Conservation (phyloP, 495 filamentous ascomycete species). For the Neurospora africana region DNA sequence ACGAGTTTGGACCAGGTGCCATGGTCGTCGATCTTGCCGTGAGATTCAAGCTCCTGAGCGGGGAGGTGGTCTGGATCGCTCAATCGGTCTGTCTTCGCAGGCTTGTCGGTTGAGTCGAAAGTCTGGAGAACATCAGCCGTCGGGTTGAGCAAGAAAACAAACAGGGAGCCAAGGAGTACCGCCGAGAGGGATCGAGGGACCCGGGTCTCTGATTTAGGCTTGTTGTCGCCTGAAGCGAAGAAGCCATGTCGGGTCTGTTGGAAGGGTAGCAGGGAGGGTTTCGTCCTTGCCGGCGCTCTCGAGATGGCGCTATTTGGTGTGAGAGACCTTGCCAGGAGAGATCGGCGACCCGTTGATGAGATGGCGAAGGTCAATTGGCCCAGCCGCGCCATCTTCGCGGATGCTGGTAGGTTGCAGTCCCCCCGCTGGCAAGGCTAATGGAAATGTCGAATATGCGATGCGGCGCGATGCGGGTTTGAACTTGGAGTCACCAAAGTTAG, state of each 20-base stretch:
- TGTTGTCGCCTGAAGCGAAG: conserved; percentile 4
- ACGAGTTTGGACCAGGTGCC: conserved; percentile 53
- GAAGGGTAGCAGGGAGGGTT: not conserved
- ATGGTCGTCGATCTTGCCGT: conserved; percentile 3
- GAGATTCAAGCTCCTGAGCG: conserved; percentile 4
- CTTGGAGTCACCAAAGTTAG: not conserved
- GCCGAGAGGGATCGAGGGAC: conserved; percentile 12
- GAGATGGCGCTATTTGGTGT: not conserved
- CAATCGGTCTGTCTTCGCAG: not conserved
- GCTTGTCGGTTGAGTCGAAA: conserved; percentile 7
- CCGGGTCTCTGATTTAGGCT: conserved; percentile 5
- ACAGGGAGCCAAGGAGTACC: conserved; percentile 25
- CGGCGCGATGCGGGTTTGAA: not conserved
- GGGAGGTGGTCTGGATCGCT: not conserved
- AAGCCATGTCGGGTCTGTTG: conserved; percentile 6
- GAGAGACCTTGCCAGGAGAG: not conserved
- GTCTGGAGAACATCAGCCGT: conserved; percentile 26
- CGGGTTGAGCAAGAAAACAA: conserved; percentile 34
- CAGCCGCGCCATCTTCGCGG: not conserved
- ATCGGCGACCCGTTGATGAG: not conserved
- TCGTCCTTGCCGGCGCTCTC: not conserved
- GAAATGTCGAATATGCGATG: not conserved
- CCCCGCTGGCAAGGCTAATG: not conserved
- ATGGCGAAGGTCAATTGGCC: not conserved
- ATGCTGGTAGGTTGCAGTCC: not conserved